Percentiles rank a stretch among this genome's conserved stretches.
Conservation (phyloP, 768 basidiomycete genomes). For the Pleurotus citrinopileatus region DNA sequence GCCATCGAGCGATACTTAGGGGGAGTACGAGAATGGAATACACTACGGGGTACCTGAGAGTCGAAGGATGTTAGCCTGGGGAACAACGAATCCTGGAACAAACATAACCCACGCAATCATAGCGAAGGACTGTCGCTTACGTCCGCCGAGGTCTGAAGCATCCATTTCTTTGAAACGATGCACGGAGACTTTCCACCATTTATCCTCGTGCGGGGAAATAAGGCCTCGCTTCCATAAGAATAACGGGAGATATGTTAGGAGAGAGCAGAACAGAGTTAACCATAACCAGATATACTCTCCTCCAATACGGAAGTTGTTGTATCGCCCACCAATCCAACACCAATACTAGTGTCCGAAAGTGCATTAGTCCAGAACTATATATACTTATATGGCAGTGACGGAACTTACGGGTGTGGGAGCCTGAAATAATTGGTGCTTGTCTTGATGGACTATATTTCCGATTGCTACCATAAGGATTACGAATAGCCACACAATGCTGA, state of each 20-base stretch:
- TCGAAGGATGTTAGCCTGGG: background rate
- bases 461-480: slow-evolving; percentile 3
- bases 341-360: background rate
- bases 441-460: background rate
- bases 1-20: slow-evolving; percentile 11
- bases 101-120: slow-evolving; percentile 10
- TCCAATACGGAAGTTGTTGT: background rate
- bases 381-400: background rate
- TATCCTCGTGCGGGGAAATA: background rate
- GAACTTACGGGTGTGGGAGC: slow-evolving; percentile 2
- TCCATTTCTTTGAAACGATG: background rate
- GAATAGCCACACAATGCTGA: slow-evolving; percentile 29
- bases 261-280: background rate
- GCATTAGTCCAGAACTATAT: background rate
- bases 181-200: slow-evolving; percentile 8
- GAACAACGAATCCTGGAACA: background rate
- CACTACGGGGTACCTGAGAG: slow-evolving; percentile 10
- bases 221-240: slow-evolving; percentile 3
- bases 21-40: slow-evolving; percentile 11
- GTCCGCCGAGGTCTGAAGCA: background rate
- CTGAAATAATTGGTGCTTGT: background rate
- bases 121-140: background rate
- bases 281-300: slow-evolving; percentile 11
- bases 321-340: background rate
- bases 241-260: slow-evolving; percentile 9